Evolutionary conservation across 2,329 filamentous ascomycete species (phyloP), one percentile per base, ranked within the genome.

Genomic region (Fonsecaea pugnacius): DNA sequence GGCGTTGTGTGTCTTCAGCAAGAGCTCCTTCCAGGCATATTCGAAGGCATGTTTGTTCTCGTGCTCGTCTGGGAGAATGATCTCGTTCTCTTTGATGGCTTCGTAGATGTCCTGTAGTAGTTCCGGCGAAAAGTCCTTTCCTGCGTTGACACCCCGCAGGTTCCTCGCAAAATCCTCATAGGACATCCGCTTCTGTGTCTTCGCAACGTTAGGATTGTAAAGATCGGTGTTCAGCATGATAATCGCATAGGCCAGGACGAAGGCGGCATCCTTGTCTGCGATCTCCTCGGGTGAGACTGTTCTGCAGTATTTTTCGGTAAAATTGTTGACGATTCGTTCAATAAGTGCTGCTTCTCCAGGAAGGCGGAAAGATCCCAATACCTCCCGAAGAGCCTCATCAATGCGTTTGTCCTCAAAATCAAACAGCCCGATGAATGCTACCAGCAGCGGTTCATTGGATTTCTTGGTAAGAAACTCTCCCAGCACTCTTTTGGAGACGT

Each of bases 161-260:
- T 99, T 98, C 68, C 87, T 89, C 0, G 91, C 84, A 75, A 99
- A 99, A 71, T 94, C 90, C 60, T 87, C 84, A 48, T 89, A 83
- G 1, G 88, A 87, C 95, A 99, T 99, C 46, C 94, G 91, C 73
- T 90, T 91, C 71, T 87, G 82, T 1, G 84, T 78, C 71, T 87
- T 79, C 70, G 87, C 92, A 67, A 98, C 78, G 71, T 97, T 98
- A 0, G 92, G 93, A 73, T 96, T 99, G 76, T 98, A 95, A 72
- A 96, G 90, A 74, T 99, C 95, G 0, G 94, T 97, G 74, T 99
- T 99, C 62, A 99, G 82, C 87, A 99, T 92, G 76, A 99, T 96
- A 72, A 97, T 96, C 40, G 93, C 95, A 75, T 99, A 99, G 0
- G 91, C 94, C 58, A 99, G 82, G 54, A 99, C 87, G 73, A 91